A percentile compares a stretch with the other conserved stretches of the same genome.
These are phyloP conservation scores for Orychophragmus violaceus DNA, from an alignment of 345 rosid genomes.

Conservation along the genomic window DNA sequence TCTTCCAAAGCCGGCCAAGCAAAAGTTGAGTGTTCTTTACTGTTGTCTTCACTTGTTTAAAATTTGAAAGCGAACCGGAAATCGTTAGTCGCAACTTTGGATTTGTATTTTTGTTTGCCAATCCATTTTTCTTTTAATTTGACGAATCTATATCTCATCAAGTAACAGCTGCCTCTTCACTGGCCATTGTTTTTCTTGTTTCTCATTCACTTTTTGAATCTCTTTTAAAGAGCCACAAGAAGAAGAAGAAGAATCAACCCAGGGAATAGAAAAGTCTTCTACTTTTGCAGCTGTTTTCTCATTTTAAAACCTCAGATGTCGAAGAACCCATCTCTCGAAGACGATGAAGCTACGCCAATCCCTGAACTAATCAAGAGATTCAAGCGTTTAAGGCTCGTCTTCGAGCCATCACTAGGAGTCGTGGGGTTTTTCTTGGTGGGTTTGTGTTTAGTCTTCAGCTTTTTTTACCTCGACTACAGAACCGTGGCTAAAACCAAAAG, in stretches of 20 bases:
- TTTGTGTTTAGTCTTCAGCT: slow-evolving; percentile 49
- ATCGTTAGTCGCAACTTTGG: neutral
- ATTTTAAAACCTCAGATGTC: slow-evolving; percentile 32
- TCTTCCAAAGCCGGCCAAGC: slow-evolving; percentile 26
- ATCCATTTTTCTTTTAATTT: neutral
- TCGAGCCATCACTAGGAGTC: slow-evolving; percentile 65
- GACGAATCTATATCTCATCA: neutral
- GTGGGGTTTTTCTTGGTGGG: slow-evolving; percentile 62
- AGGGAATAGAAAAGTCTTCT: slow-evolving; percentile 19
- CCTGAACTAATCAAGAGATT: slow-evolving; percentile 47
- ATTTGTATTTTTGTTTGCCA: neutral
- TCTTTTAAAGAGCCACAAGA: neutral
- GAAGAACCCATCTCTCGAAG: slow-evolving; percentile 36
- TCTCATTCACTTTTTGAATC: neutral
- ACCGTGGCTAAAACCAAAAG: slow-evolving; percentile 37
- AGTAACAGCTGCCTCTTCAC: slow-evolving; percentile 7
- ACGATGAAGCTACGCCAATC: slow-evolving; percentile 34
- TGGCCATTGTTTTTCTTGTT: neutral
- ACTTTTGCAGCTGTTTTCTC: slow-evolving; percentile 12
- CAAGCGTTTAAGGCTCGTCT: slow-evolving; percentile 48
- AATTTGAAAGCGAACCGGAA: neutral
- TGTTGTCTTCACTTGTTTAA: neutral
- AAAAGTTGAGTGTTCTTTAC: neutral
- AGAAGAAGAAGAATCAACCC: slow-evolving; percentile 15
- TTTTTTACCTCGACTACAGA: slow-evolving; percentile 68